phyloP scores from a whole-genome alignment of 805 yeast genomes.

The fission yeast (Schizosaccharomyces pombe) region ASM294v3 CU329670.1:2306001-2306500 shows the following conservation, averaged over 20 bases:
- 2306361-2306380: conserved; percentile 62
- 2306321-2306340: conserved; percentile 47
- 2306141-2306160: conserved; percentile 8
- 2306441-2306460: conserved; percentile 11
- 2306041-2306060: conserved; percentile 32
- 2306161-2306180: conserved; percentile 10
- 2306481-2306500: conserved; percentile 40
- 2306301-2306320: conserved; percentile 62
- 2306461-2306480: conserved; percentile 29
- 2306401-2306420: conserved; percentile 30
- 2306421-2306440: background rate
- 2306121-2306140: background rate
- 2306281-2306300: conserved; percentile 72
- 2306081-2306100: conserved; percentile 6
- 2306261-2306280: conserved; percentile 38
- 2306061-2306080: conserved; percentile 19
- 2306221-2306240: conserved; percentile 8
- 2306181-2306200: background rate
- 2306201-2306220: conserved; percentile 25
- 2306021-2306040: conserved; percentile 51
- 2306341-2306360: conserved; percentile 48
- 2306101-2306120: conserved; percentile 6
- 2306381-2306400: conserved; percentile 57
- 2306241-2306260: conserved; percentile 53
- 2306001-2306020: conserved; percentile 77